A percentile compares a stretch with the other conserved stretches of the same genome.
Evolutionary conservation across 2,329 filamentous ascomycete genomes (phyloP).

Genomic region (Zymoseptoria passerinii): DNA sequence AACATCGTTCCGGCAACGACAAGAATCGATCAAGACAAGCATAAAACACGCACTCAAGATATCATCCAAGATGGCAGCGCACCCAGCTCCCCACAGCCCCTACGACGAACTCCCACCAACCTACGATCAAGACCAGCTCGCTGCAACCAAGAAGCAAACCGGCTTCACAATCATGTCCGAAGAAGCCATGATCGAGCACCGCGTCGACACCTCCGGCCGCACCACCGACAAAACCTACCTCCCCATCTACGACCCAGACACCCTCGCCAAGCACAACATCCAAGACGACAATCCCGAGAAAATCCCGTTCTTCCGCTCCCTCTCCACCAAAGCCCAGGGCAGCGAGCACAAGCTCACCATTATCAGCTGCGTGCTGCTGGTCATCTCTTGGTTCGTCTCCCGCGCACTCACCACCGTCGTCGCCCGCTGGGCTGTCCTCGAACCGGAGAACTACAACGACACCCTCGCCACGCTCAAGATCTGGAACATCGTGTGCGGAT

Average conservation of each 20-base stretch:
- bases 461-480: not conserved
- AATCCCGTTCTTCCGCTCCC: not conserved
- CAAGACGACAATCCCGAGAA: not conserved
- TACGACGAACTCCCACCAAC: not conserved
- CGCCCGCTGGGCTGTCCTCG: not conserved
- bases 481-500: not conserved
- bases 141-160: not conserved
- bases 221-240: not conserved
- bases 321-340: not conserved
- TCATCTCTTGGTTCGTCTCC: not conserved
- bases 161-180: not conserved
- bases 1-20: not conserved
- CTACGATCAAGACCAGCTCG: not conserved
- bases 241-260: not conserved
- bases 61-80: not conserved
- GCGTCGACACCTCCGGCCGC: not conserved
- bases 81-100: not conserved
- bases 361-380: not conserved
- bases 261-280: not conserved
- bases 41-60: not conserved
- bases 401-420: not conserved
- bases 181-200: not conserved
- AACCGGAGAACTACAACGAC: not conserved
- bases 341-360: not conserved
- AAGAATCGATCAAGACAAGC: not conserved